These are phyloP conservation scores for Termitomyces sp. DNA, from an alignment of 768 basidiomycete genomes.

Conservation along the genomic window DNA sequence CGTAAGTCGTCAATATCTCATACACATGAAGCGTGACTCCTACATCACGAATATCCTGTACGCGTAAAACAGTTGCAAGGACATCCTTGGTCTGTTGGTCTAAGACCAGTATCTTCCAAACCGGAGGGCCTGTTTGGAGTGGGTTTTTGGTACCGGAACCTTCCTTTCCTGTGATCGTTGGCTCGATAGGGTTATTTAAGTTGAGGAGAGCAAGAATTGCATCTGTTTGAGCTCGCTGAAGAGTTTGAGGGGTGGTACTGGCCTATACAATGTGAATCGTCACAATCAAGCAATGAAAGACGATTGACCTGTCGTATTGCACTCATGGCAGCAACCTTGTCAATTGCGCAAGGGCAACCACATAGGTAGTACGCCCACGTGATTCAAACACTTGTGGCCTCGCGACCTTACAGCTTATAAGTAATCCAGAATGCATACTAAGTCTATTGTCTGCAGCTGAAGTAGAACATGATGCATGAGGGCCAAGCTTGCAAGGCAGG, in stretches of 20 bases:
- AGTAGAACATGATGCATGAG: no score
- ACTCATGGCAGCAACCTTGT: constrained; percentile 21
- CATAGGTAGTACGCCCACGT: constrained; percentile 9
- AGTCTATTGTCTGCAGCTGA: no score
- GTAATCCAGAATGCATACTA: no score
- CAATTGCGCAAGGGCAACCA: neutral
- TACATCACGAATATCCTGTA: constrained; percentile 94
- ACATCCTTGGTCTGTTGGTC: constrained; percentile 97
- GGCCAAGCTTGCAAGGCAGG: no score
- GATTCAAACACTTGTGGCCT: no score
- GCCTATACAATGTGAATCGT: constrained; percentile 15
- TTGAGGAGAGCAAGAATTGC: constrained; percentile 84
- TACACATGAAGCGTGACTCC: constrained; percentile 98
- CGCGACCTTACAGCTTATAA: no score
- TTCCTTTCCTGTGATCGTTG: constrained; percentile 30
- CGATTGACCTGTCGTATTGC: constrained; percentile 27
- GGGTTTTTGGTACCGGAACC: constrained; percentile 43
- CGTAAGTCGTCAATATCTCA: constrained; percentile 29
- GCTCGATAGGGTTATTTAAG: constrained; percentile 62
- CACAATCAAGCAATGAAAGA: constrained; percentile 1
- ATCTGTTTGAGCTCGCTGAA: constrained; percentile 86
- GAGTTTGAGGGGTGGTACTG: constrained; percentile 40
- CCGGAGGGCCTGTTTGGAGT: constrained; percentile 59
- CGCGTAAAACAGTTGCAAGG: constrained; percentile 89
- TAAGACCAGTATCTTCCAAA: constrained; percentile 95